Percentiles rank a stretch among this genome's conserved stretches.
Evolutionary conservation across 192 early-diverging fungal genomes (phyloP).

Genomic region (Coemansia sp.): DNA sequence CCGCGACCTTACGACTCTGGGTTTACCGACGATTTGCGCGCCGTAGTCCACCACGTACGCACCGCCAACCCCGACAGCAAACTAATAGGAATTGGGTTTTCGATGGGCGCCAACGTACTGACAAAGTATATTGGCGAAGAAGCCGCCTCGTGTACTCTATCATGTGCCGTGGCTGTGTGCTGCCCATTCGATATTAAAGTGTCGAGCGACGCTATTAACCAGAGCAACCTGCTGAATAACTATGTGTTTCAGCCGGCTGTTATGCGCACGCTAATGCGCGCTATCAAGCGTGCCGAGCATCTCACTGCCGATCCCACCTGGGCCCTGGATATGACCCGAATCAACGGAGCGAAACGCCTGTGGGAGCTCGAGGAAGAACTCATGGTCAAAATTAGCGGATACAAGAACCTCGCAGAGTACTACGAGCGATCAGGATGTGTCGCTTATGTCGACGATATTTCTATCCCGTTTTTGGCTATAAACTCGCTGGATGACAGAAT

Average conservation of each 20-base stretch:
- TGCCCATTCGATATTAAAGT: slow-evolving; percentile 85
- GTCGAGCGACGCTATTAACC: slow-evolving; percentile 53
- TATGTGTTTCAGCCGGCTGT: slow-evolving; percentile 64
- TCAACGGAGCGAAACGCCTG: slow-evolving; percentile 65
- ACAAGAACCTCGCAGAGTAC: slow-evolving; percentile 79
- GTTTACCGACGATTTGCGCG: slow-evolving; percentile 74
- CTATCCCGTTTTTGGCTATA: slow-evolving; percentile 80
- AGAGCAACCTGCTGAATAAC: slow-evolving; percentile 59
- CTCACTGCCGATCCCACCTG: slow-evolving; percentile 37
- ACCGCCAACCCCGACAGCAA: slow-evolving; percentile 60
- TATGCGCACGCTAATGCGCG: slow-evolving; percentile 58
- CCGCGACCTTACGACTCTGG: slow-evolving; percentile 77
- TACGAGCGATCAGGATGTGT: slow-evolving; percentile 65
- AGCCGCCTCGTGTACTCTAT: slow-evolving; percentile 67
- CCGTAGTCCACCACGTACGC: slow-evolving; percentile 19
- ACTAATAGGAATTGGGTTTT: slow-evolving; percentile 84
- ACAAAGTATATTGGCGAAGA: slow-evolving; percentile 88
- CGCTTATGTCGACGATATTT: slow-evolving; percentile 62
- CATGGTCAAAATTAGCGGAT: slow-evolving; percentile 71
- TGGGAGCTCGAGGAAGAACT: slow-evolving; percentile 79
- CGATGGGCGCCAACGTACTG: slow-evolving; percentile 90
- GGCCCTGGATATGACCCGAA: slow-evolving; percentile 52
- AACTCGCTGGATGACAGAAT: slow-evolving; percentile 88
- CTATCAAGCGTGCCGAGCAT: slow-evolving; percentile 50
- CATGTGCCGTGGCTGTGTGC: slow-evolving; percentile 74